phyloP scores from a whole-genome alignment of 306 rosid species.

The Cajanus cajan region DNA sequence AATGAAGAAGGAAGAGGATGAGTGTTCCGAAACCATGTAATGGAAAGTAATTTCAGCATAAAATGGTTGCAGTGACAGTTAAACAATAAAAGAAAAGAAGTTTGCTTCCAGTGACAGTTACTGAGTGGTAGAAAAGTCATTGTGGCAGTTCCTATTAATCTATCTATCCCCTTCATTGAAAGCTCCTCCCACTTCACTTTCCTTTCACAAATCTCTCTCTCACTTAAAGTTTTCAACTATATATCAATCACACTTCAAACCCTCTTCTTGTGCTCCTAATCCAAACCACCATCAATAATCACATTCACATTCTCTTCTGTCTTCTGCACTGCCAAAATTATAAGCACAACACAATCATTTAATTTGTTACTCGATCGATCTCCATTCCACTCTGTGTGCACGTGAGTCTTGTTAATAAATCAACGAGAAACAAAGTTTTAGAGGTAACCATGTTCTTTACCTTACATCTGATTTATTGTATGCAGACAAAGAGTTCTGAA shows the following conservation, averaged over 20 bases:
- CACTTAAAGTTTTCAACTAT: slow-evolving; percentile 36
- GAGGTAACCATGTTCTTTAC: slow-evolving; percentile 32
- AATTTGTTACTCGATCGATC: background rate
- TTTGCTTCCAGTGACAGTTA: slow-evolving; percentile 31
- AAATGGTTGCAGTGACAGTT: slow-evolving; percentile 28
- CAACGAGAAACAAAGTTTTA: slow-evolving; percentile 31
- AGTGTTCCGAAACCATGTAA: slow-evolving; percentile 15
- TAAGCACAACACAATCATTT: too few species aligned
- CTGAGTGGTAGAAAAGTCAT: slow-evolving; percentile 67
- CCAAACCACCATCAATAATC: slow-evolving; percentile 37
- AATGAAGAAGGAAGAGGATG: background rate
- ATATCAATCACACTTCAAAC: slow-evolving; percentile 4
- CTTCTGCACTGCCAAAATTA: background rate
- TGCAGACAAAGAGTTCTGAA: too few species aligned
- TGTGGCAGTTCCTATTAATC: slow-evolving; percentile 37
- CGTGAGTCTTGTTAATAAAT: slow-evolving; percentile 15
- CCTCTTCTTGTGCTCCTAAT: slow-evolving; percentile 35
- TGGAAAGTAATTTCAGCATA: slow-evolving; percentile 10
- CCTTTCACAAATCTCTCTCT: slow-evolving; percentile 30
- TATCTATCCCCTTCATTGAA: slow-evolving; percentile 37
- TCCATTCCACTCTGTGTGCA: background rate
- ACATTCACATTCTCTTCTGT: slow-evolving; percentile 25
- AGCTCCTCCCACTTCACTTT: slow-evolving; percentile 27
- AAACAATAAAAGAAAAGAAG: slow-evolving; percentile 20
- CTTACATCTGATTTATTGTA: background rate